phyloP scores from a whole-genome alignment of 164 flowering plant genomes.

The Macadamia tetraphylla region DNA sequence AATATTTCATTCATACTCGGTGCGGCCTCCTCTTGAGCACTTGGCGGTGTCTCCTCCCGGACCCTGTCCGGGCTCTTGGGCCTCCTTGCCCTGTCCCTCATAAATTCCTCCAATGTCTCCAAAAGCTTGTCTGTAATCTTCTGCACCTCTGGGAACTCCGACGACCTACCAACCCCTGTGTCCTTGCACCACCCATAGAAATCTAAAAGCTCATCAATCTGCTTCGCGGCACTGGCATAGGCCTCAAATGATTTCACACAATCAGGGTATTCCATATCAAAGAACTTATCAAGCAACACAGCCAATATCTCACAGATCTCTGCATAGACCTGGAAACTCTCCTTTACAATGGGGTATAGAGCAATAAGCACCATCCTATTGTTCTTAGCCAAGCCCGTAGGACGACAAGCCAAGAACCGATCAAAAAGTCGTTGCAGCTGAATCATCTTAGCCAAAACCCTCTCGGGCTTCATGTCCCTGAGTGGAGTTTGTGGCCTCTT shows the following conservation, averaged over 20 bases:
- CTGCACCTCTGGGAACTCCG: constrained; percentile 67
- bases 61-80: constrained; percentile 39
- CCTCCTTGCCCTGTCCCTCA: constrained; percentile 42
- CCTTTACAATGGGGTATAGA: constrained; percentile 49
- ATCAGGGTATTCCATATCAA: constrained; percentile 60
- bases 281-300: constrained; percentile 44
- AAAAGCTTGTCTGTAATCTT: constrained; percentile 47
- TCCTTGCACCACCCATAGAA: constrained; percentile 77
- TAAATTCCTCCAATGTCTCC: constrained; percentile 38
- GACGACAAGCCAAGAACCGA: constrained; percentile 57
- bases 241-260: constrained; percentile 56
- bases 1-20: constrained; percentile 57
- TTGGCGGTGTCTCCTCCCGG: constrained; percentile 16
- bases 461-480: constrained; percentile 60
- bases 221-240: constrained; percentile 55
- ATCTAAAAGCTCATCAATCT: constrained; percentile 65
- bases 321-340: constrained; percentile 62
- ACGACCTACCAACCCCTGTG: constrained; percentile 60
- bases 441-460: constrained; percentile 42
- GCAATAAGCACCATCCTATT: constrained; percentile 55
- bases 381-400: constrained; percentile 51
- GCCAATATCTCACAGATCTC: constrained; percentile 55
- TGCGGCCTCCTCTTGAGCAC: constrained; percentile 18
- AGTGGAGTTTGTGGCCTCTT: constrained; percentile 32
- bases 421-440: constrained; percentile 51